Evolutionary conservation across 768 basidiomycete genomes (phyloP).

Genomic region (Lactarius quietus): DNA sequence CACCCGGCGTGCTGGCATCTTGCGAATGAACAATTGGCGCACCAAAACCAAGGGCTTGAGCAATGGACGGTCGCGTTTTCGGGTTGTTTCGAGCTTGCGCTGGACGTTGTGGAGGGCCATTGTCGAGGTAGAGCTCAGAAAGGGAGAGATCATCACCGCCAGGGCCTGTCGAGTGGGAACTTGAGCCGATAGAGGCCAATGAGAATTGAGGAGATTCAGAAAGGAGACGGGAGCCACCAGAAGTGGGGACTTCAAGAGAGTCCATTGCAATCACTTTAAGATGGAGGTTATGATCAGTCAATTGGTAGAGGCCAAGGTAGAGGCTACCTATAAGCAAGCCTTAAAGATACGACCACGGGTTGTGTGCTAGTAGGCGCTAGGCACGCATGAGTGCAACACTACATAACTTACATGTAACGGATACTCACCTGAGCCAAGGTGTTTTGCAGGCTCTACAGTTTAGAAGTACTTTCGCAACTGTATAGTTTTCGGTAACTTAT

Average conservation of each 20-base stretch:
- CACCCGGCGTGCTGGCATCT: not conserved
- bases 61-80: conserved; percentile 17
- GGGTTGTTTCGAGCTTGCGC: conserved; percentile 15
- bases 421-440: too few relatives aligned
- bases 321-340: too few relatives aligned
- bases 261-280: conserved; percentile 29
- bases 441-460: too few relatives aligned
- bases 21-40: not conserved
- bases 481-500: too few relatives aligned
- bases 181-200: conserved; percentile 30
- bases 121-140: conserved; percentile 50
- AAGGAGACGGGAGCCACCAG: conserved; percentile 34
- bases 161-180: conserved; percentile 37
- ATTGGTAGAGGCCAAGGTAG: too few relatives aligned
- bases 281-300: too few relatives aligned
- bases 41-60: conserved; percentile 18
- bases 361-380: too few relatives aligned
- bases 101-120: conserved; percentile 32
- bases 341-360: too few relatives aligned
- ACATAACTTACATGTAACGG: too few relatives aligned
- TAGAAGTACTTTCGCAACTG: too few relatives aligned
- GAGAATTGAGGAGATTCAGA: conserved; percentile 43
- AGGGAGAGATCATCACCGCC: conserved; percentile 48
- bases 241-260: conserved; percentile 28
- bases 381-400: too few relatives aligned